A percentile compares a stretch with the other conserved stretches of the same genome.
These are phyloP conservation scores for Calonectria leucothoes DNA, from an alignment of 2,329 filamentous ascomycete species.

Conservation along the genomic window DNA sequence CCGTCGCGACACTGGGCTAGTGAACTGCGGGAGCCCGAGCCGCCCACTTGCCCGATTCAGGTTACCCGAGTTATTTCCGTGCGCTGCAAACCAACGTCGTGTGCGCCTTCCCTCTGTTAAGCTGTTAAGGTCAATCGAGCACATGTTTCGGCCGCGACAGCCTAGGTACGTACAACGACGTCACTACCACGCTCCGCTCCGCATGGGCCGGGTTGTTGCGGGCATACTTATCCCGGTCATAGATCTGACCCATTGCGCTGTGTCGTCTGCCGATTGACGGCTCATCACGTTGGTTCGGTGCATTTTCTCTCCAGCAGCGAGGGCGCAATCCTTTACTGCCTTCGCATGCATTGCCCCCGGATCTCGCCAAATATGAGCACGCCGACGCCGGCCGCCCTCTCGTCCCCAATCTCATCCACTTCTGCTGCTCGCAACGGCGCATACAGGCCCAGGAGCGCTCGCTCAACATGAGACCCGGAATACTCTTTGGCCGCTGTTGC, in stretches of 20 bases:
- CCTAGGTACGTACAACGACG: slow-evolving; percentile 35
- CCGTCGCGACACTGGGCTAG: slow-evolving; percentile 21
- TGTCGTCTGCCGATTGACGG: slow-evolving; percentile 25
- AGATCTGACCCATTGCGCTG: background rate
- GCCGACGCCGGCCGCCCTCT: slow-evolving; percentile 9
- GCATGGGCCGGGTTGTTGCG: slow-evolving; percentile 21
- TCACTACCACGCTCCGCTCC: slow-evolving; percentile 35
- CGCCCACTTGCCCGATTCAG: slow-evolving; percentile 3
- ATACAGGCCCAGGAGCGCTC: slow-evolving; percentile 21
- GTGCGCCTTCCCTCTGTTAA: background rate
- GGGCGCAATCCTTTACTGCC: background rate
- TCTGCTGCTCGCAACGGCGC: slow-evolving; percentile 13
- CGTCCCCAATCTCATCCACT: background rate
- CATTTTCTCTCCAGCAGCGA: background rate
- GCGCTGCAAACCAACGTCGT: background rate
- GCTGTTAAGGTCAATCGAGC: background rate
- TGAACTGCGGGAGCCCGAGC: slow-evolving; percentile 13
- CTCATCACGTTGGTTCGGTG: slow-evolving; percentile 27
- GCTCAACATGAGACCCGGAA: slow-evolving; percentile 59
- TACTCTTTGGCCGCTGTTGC: slow-evolving; percentile 57
- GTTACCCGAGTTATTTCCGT: slow-evolving; percentile 25
- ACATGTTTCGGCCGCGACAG: background rate
- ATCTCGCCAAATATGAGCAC: slow-evolving; percentile 34
- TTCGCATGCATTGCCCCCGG: slow-evolving; percentile 14
- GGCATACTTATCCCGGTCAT: slow-evolving; percentile 27